Conservation (phyloP, 1,139 yeast species). For the Hyphopichia pseudoburtonii region DNA sequence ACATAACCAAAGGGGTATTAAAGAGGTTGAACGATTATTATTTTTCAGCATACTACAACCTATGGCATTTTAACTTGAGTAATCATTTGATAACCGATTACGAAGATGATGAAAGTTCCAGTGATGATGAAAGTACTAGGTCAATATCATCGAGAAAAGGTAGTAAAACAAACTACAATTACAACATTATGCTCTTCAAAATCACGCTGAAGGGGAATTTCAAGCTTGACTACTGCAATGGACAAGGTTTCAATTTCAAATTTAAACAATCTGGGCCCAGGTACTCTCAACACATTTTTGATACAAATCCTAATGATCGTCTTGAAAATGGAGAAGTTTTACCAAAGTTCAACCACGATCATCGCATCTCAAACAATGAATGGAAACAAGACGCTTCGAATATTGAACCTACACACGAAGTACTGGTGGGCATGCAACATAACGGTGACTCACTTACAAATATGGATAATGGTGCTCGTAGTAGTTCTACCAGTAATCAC, state of each 20-base stretch:
- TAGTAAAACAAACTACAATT: slow-evolving; percentile 7
- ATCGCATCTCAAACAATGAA: too few species aligned
- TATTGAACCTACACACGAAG: too few species aligned
- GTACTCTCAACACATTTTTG: slow-evolving; percentile 6
- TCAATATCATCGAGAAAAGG: slow-evolving; percentile 2
- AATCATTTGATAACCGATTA: slow-evolving; percentile 34
- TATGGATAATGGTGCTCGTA: too few species aligned
- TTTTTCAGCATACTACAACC: slow-evolving; percentile 63
- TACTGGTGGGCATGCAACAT: too few species aligned
- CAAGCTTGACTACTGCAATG: slow-evolving; percentile 27
- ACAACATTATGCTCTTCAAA: slow-evolving; percentile 29
- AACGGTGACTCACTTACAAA: too few species aligned
- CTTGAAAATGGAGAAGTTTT: neutral
- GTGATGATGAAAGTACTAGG: slow-evolving; percentile 15
- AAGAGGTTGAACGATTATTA: slow-evolving; percentile 53
- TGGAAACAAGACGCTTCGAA: too few species aligned
- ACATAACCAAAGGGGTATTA: slow-evolving; percentile 23
- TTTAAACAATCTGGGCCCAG: too few species aligned
- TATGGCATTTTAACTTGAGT: slow-evolving; percentile 78
- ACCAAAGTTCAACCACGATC: too few species aligned
- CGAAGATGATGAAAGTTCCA: slow-evolving; percentile 32
- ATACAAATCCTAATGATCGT: neutral
- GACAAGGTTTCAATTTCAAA: slow-evolving; percentile 36
- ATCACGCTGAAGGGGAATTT: slow-evolving; percentile 25
- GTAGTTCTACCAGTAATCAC: too few species aligned